phyloP scores from a whole-genome alignment of 495 filamentous ascomycete genomes.

The Barbatosphaeria neglecta region DNA sequence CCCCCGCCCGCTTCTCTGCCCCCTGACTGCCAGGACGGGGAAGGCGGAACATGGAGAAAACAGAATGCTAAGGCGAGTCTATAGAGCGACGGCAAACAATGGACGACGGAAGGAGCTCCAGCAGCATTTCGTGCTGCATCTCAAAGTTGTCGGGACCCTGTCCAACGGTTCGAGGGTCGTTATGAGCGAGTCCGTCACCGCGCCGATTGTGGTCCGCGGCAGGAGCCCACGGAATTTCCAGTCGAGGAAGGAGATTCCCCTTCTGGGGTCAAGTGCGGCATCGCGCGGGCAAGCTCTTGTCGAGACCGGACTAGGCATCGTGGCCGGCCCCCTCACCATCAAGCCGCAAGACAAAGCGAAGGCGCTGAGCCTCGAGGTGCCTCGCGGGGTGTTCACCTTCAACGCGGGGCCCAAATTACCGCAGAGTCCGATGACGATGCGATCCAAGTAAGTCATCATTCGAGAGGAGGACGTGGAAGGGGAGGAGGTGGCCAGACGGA shows the following conservation, averaged over 20 bases:
- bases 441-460: conserved; percentile 33
- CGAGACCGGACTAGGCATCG: conserved; percentile 34
- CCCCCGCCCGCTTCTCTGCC: not conserved
- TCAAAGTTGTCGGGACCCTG: conserved; percentile 62
- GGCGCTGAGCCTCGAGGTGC: conserved; percentile 35
- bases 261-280: conserved; percentile 57
- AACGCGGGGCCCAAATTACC: conserved; percentile 39
- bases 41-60: too few relatives aligned
- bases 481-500: not conserved
- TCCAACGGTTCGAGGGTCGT: conserved; percentile 56
- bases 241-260: conserved; percentile 61
- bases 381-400: conserved; percentile 41
- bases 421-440: conserved; percentile 39
- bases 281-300: conserved; percentile 46
- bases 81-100: conserved; percentile 54
- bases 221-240: conserved; percentile 73
- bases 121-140: conserved; percentile 67
- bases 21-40: too few relatives aligned
- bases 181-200: conserved; percentile 59
- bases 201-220: conserved; percentile 66
- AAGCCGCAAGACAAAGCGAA: conserved; percentile 37
- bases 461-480: not conserved
- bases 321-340: conserved; percentile 33
- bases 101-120: conserved; percentile 69
- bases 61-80: conserved; percentile 9